Evolutionary conservation across 371 early-diverging fungal genomes (phyloP), one percentile per base, ranked within the genome.

Genomic region (Scutellospora calospora): DNA sequence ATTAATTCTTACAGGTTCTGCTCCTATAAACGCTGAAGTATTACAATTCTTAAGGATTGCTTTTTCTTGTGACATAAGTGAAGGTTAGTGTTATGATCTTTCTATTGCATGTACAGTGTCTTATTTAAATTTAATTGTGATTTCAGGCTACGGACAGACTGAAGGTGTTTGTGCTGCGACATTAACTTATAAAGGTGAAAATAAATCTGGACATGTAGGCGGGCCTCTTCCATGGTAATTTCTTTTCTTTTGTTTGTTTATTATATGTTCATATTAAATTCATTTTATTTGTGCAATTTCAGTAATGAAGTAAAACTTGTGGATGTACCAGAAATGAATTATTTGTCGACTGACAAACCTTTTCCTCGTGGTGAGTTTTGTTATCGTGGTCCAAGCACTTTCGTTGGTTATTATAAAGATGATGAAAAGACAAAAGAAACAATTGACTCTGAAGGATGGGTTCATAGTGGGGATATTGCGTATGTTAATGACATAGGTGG

Each of bases 321-420:
- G 5, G 94, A 95, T 80, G 93, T 97, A 0, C 97, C 97, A 3
- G 98, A 98, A 33, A 93, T 97, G 94, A 87, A 90, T 80, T 97
- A 98, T 87, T 86, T 88, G 6, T 87, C 93, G 1, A 90, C 89
- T 8, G 96, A 96, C 84, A 88, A 89, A 81, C 94, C 93, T 5
- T 84, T 81, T 54, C 96, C 96, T n/a, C 91, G 95, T 73, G 98
- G 98, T 41, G 99, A 99, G 86, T 86, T 99, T 33, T 94, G 95
- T 81, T 80, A 95, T 60, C 93, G 97, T 63, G 99, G 99, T 9
- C 83, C 88, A 51, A 91, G 89, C 74, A 85, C 96, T 8, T 95
- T 97, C 73, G 83, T 84, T 25, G 96, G 95, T 41, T 98, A 97
- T 84, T 92, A 87, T 87, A 98, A 98, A 85, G 93, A 95, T 66